A percentile compares a stretch with the other conserved stretches of the same genome.
These are phyloP conservation scores for Fraxinus velutina DNA, from an alignment of 305 asterid genomes.

Conservation along the genomic window DNA sequence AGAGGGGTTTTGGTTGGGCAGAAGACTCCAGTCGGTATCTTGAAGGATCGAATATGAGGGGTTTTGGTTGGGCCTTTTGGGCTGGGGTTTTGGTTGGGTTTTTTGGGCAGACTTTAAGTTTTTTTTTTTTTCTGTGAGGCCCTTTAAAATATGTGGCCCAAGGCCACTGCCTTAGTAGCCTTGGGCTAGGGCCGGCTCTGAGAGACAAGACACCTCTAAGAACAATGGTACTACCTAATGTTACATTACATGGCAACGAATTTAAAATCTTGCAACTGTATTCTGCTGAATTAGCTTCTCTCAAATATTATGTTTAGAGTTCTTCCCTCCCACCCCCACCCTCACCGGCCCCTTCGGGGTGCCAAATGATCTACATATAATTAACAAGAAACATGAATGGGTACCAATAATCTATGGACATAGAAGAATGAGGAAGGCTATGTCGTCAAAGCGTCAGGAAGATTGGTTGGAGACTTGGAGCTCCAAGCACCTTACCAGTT, in stretches of 20 bases:
- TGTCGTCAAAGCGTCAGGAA: slow-evolving; percentile 93
- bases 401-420: neutral
- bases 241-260: neutral
- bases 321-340: neutral
- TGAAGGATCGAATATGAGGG: too few relatives aligned
- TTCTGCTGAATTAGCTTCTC: slow-evolving; percentile 13
- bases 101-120: too few relatives aligned
- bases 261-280: neutral
- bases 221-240: neutral
- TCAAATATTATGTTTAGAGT: neutral
- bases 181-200: too few relatives aligned
- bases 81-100: too few relatives aligned
- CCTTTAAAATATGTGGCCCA: too few relatives aligned
- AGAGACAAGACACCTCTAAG: neutral
- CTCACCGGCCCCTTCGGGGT: neutral
- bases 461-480: slow-evolving; percentile 38
- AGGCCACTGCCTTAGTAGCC: too few relatives aligned
- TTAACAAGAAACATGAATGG: neutral
- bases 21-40: too few relatives aligned
- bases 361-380: neutral
- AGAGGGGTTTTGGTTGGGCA: too few relatives aligned
- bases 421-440: slow-evolving; percentile 18
- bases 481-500: slow-evolving; percentile 68
- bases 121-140: too few relatives aligned
- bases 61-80: too few relatives aligned